These are phyloP conservation scores for Bauhinia variegata DNA, from an alignment of 306 rosid species.

Conservation along the genomic window DNA sequence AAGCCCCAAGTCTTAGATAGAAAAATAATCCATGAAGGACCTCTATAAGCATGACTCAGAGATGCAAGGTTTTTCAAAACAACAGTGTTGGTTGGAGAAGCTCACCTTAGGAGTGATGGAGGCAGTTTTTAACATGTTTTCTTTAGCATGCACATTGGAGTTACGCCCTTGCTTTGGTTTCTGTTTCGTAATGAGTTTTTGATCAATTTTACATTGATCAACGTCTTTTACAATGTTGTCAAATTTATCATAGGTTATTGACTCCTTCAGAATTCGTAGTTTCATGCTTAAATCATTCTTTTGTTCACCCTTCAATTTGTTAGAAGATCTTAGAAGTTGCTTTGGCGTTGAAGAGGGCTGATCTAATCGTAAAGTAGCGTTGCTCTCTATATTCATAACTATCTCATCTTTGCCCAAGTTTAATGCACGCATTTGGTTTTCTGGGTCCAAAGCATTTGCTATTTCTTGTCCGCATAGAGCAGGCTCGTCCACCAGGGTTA, in stretches of 20 bases:
- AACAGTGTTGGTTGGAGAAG: not conserved
- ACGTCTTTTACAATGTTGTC: slow-evolving; percentile 30
- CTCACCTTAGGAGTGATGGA: slow-evolving; percentile 48
- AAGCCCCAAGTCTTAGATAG: not conserved
- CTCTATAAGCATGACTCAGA: slow-evolving; percentile 12
- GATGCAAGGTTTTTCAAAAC: not conserved
- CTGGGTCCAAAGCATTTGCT: slow-evolving; percentile 29
- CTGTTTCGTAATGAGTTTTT: slow-evolving; percentile 33
- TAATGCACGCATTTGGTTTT: slow-evolving; percentile 5
- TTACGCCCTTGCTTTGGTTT: slow-evolving; percentile 43
- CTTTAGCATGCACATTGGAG: slow-evolving; percentile 12
- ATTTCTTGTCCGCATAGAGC: slow-evolving; percentile 30
- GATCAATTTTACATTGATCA: slow-evolving; percentile 39
- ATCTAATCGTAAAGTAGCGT: slow-evolving; percentile 19
- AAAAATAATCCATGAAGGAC: not conserved
- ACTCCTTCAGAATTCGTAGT: slow-evolving; percentile 38
- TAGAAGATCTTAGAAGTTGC: slow-evolving; percentile 34
- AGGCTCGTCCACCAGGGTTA: slow-evolving; percentile 35
- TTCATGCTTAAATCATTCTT: slow-evolving; percentile 27
- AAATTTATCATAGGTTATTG: slow-evolving; percentile 35
- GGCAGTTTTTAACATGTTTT: slow-evolving; percentile 32
- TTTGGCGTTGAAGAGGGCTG: slow-evolving; percentile 36
- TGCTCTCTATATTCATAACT: slow-evolving; percentile 31
- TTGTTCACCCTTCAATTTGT: slow-evolving; percentile 40
- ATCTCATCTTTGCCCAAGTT: slow-evolving; percentile 39